These are phyloP conservation scores for Elsinoe batatas DNA, from an alignment of 2,329 filamentous ascomycete species.

Conservation along the genomic window DNA sequence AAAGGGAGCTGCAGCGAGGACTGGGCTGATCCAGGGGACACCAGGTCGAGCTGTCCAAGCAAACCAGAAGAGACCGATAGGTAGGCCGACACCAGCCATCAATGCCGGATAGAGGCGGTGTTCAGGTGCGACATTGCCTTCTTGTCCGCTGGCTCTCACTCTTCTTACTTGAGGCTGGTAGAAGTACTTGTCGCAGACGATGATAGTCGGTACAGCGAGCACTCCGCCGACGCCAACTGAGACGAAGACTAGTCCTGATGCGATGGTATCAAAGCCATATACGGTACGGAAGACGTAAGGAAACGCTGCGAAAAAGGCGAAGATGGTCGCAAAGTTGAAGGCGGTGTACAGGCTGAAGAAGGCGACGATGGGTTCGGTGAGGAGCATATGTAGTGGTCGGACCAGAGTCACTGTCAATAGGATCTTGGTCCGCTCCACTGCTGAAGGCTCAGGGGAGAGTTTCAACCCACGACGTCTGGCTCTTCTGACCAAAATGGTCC, in stretches of 20 bases:
- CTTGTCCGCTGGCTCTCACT: neutral
- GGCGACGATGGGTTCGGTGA: conserved; percentile 29
- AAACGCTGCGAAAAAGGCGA: conserved; percentile 27
- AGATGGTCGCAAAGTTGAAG: conserved; percentile 25
- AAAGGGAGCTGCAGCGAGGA: conserved; percentile 19
- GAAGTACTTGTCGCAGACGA: neutral
- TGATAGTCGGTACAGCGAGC: neutral
- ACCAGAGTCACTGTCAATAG: conserved; percentile 18
- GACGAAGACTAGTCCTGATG: conserved; percentile 20
- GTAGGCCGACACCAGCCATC: conserved; percentile 2
- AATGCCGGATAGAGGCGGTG: conserved; percentile 10
- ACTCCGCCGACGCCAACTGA: conserved; percentile 19
- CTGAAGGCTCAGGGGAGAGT: conserved; percentile 22
- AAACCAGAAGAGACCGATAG: conserved; percentile 16
- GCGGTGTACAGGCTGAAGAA: conserved; percentile 25
- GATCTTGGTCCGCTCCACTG: conserved; percentile 25
- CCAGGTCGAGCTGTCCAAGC: conserved; percentile 13
- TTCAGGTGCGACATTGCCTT: conserved; percentile 5
- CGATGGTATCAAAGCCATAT: conserved; percentile 18
- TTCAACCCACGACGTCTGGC: conserved; percentile 26
- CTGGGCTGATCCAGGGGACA: conserved; percentile 17
- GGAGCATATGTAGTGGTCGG: conserved; percentile 26
- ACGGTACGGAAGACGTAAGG: conserved; percentile 21
- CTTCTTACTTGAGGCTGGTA: neutral
- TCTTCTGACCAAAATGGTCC: conserved; percentile 32